A percentile compares a stretch with the other conserved stretches of the same genome.
Conservation (phyloP, 1,284 basidiomycete genomes). For the Neotropicomus parvogracilis region DNA sequence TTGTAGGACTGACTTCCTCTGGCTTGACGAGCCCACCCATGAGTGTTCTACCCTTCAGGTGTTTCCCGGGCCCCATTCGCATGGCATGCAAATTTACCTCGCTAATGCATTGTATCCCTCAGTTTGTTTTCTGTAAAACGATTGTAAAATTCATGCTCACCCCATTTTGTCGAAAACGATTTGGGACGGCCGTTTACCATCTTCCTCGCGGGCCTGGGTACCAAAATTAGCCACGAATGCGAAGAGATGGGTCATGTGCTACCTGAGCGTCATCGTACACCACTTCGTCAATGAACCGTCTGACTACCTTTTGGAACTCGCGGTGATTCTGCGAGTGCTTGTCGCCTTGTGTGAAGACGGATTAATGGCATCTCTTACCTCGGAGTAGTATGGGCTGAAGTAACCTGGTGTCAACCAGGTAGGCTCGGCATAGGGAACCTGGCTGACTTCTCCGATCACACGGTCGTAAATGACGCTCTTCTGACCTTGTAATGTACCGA, state of each 20-base stretch:
- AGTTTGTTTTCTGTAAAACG: not conserved
- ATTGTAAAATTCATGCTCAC: conserved; percentile 39
- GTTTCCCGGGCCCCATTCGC: conserved; percentile 85
- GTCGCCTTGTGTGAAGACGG: not conserved
- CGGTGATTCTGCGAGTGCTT: conserved; percentile 38
- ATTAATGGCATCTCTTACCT: conserved; percentile 34
- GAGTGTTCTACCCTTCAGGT: conserved; percentile 77
- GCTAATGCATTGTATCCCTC: conserved; percentile 33
- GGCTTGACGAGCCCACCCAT: conserved; percentile 82
- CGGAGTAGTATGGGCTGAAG: conserved; percentile 68
- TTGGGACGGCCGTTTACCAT: conserved; percentile 70
- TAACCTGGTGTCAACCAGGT: conserved; percentile 63
- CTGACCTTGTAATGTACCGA: conserved; percentile 57
- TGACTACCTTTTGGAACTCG: conserved; percentile 41
- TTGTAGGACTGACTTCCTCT: conserved; percentile 62
- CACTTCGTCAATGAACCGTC: conserved; percentile 44
- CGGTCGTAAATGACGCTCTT: conserved; percentile 45
- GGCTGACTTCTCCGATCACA: conserved; percentile 47
- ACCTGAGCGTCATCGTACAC: conserved; percentile 48
- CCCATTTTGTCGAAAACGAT: conserved; percentile 68
- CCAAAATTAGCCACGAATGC: conserved; percentile 1
- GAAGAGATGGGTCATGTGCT: not conserved
- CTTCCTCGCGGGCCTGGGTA: conserved; percentile 64
- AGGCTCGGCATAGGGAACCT: conserved; percentile 71
- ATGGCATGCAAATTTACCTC: conserved; percentile 79